phyloP scores from a whole-genome alignment of 2,329 filamentous ascomycete species.

The Sclerotinia subarctica region DNA sequence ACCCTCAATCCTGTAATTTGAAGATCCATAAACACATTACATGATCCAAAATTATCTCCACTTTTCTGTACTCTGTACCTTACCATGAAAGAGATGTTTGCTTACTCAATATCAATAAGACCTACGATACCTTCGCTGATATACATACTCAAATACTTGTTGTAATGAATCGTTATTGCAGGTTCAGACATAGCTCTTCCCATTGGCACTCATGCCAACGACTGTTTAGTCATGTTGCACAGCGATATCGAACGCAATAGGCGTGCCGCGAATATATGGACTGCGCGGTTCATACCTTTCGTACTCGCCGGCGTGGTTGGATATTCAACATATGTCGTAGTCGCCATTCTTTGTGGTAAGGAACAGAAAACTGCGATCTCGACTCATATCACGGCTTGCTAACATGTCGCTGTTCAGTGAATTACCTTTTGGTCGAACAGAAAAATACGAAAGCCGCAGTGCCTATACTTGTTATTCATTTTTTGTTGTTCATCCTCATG shows the following conservation, averaged over 20 bases:
- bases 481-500: constrained; percentile 66
- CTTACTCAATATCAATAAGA: background rate
- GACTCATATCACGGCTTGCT: constrained; percentile 16
- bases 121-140: background rate
- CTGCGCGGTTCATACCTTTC: constrained; percentile 57
- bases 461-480: constrained; percentile 69
- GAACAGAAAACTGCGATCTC: constrained; percentile 25
- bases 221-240: constrained; percentile 8
- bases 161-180: constrained; percentile 20
- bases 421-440: constrained; percentile 61
- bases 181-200: background rate
- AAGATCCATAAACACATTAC: background rate
- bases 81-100: background rate
- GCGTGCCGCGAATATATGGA: constrained; percentile 33
- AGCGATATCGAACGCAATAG: constrained; percentile 20
- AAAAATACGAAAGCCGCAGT: constrained; percentile 54
- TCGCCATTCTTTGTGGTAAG: constrained; percentile 66
- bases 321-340: constrained; percentile 69
- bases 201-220: constrained; percentile 9
- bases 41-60: background rate
- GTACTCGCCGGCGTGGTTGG: constrained; percentile 62
- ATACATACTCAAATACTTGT: background rate
- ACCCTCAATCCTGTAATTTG: background rate
- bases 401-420: constrained; percentile 49
- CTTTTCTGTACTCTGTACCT: background rate